phyloP scores from a whole-genome alignment of 768 basidiomycete species.

The Tylopilus plumbeoviolaceoides region DNA sequence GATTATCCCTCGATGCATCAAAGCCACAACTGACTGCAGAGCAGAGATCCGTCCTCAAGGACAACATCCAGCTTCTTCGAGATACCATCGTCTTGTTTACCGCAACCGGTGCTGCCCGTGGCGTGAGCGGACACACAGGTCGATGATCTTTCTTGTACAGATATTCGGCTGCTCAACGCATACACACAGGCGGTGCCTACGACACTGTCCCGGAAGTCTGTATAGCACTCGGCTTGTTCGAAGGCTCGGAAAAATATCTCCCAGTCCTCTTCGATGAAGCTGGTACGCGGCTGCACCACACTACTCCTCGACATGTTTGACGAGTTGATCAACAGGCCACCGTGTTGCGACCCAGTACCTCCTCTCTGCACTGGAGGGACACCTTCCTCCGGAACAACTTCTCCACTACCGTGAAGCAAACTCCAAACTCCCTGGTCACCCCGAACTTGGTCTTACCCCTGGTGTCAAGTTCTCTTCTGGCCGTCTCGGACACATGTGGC shows the following conservation, averaged over 20 bases:
- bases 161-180: too few species aligned
- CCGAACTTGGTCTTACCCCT: constrained; percentile 86
- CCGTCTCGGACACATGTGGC: constrained; percentile 91
- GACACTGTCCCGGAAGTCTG: constrained; percentile 84
- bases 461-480: constrained; percentile 92
- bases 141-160: too few species aligned
- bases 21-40: too few species aligned
- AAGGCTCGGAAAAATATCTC: constrained; percentile 54
- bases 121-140: too few species aligned
- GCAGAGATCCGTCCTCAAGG: too few species aligned
- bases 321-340: constrained; percentile 51
- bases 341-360: constrained; percentile 90
- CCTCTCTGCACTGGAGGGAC: constrained; percentile 71
- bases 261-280: constrained; percentile 80
- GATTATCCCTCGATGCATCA: too few species aligned
- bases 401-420: constrained; percentile 84
- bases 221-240: constrained; percentile 71
- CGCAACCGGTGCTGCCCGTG: too few species aligned
- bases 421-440: constrained; percentile 85
- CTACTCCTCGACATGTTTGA: neutral
- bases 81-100: too few species aligned
- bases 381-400: constrained; percentile 69
- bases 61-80: too few species aligned
- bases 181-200: constrained; percentile 49
- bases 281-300: constrained; percentile 42